Percentiles rank a stretch among this genome's conserved stretches.
Conservation (phyloP, 1,139 yeast genomes). For the Hyphopichia fennica region DNA sequence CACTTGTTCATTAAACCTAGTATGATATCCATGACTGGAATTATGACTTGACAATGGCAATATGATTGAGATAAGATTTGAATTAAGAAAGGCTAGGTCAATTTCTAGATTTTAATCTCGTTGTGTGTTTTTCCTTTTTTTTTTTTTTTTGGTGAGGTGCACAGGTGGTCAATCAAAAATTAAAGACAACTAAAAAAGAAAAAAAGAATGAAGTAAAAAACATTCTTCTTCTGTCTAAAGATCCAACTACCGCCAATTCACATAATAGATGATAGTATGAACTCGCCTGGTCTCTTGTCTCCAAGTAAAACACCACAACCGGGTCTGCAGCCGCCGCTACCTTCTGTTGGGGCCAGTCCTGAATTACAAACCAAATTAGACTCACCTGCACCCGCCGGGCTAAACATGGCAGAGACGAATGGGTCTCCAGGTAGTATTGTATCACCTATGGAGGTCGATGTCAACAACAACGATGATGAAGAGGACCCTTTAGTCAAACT, state of each 20-base stretch:
- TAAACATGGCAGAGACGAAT: constrained; percentile 4
- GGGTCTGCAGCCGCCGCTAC: not conserved
- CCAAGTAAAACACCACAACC: not conserved
- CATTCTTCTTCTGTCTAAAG: no score
- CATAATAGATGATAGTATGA: no score
- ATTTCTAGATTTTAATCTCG: not conserved
- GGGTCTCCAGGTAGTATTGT: not conserved
- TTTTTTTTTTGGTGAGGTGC: not conserved
- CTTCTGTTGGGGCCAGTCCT: not conserved
- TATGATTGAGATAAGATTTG: not conserved
- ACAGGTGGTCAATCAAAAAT: not conserved
- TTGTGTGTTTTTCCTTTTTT: not conserved
- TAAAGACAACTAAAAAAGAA: not conserved
- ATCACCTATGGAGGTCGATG: constrained; percentile 1
- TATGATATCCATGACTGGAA: constrained; percentile 22
- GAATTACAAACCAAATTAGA: not conserved
- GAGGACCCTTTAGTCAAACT: constrained; percentile 29
- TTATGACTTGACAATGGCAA: not conserved
- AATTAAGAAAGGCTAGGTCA: no score
- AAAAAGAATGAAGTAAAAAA: not conserved
- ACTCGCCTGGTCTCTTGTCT: not conserved
- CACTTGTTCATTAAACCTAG: constrained; percentile 28
- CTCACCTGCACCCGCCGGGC: not conserved
- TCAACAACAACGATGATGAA: constrained; percentile 2
- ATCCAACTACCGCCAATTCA: no score